phyloP scores from a whole-genome alignment of 1,139 yeast species.

The Suhomyces chickasaworum region DNA sequence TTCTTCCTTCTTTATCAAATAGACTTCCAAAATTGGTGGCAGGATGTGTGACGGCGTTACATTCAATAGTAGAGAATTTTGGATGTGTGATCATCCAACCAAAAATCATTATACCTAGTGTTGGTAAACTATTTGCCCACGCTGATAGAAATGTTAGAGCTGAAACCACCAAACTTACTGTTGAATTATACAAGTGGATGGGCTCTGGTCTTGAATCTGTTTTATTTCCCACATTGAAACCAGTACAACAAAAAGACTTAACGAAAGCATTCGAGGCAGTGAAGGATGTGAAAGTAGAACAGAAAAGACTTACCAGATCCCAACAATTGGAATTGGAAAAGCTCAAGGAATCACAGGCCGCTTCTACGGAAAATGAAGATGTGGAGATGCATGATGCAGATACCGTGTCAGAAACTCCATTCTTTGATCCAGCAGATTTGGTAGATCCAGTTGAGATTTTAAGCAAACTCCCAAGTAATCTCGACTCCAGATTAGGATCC shows the following conservation, averaged over 20 bases:
- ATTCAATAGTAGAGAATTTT: slow-evolving; percentile 59
- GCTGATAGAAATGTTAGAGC: slow-evolving; percentile 87
- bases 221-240: slow-evolving; percentile 74
- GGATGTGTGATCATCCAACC: slow-evolving; percentile 73
- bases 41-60: slow-evolving; percentile 60
- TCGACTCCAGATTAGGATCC: slow-evolving; percentile 56
- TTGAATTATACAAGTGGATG: slow-evolving; percentile 75
- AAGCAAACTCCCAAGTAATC: slow-evolving; percentile 64
- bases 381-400: slow-evolving; percentile 44
- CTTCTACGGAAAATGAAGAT: slow-evolving; percentile 29
- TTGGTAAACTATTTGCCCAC: slow-evolving; percentile 77
- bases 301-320: slow-evolving; percentile 55
- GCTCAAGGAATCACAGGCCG: slow-evolving; percentile 16
- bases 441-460: slow-evolving; percentile 59
- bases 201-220: slow-evolving; percentile 64
- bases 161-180: slow-evolving; percentile 70
- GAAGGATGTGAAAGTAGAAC: slow-evolving; percentile 48
- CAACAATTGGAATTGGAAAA: slow-evolving; percentile 40
- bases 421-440: slow-evolving; percentile 40
- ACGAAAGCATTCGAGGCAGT: slow-evolving; percentile 64
- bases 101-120: slow-evolving; percentile 55
- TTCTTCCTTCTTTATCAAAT: slow-evolving; percentile 62
- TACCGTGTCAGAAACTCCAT: slow-evolving; percentile 18
- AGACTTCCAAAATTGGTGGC: slow-evolving; percentile 80
- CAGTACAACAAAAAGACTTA: slow-evolving; percentile 89